These are phyloP conservation scores for Aspergillus pseudoglaucus DNA, from an alignment of 2,329 filamentous ascomycete species.

Conservation along the genomic window DNA sequence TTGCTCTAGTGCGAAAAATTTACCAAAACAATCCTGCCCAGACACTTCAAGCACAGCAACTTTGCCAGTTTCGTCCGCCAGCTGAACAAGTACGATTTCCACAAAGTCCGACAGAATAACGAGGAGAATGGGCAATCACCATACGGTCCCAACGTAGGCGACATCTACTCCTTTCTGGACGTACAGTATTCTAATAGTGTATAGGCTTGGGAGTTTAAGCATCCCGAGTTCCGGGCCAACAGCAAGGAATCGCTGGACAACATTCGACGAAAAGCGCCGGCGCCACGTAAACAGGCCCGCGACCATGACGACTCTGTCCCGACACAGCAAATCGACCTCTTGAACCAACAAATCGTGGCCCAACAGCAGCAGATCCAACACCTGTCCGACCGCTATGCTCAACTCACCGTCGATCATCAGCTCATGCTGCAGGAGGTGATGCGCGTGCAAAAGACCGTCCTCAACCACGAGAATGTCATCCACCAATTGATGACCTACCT, in stretches of 20 bases:
- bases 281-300: slow-evolving; percentile 67
- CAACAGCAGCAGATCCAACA: slow-evolving; percentile 89
- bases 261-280: slow-evolving; percentile 89
- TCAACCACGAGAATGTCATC: slow-evolving; percentile 66
- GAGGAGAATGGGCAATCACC: slow-evolving; percentile 76
- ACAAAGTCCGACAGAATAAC: slow-evolving; percentile 90
- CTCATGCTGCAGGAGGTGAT: slow-evolving; percentile 59
- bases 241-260: slow-evolving; percentile 96
- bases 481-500: slow-evolving; percentile 65
- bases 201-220: slow-evolving; percentile 92
- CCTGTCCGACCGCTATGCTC: slow-evolving; percentile 75
- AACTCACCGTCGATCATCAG: slow-evolving; percentile 62
- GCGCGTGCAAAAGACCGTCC: slow-evolving; percentile 62
- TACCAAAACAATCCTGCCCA: slow-evolving; percentile 91
- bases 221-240: slow-evolving; percentile 91
- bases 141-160: slow-evolving; percentile 67
- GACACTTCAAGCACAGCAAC: slow-evolving; percentile 99
- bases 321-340: slow-evolving; percentile 78
- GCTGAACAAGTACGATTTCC: slow-evolving; percentile 96
- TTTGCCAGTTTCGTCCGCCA: slow-evolving; percentile 96
- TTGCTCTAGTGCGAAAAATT: slow-evolving; percentile 86
- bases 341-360: slow-evolving; percentile 80
- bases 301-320: slow-evolving; percentile 68
- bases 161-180: slow-evolving; percentile 1
- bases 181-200: slow-evolving; percentile 7